phyloP scores from a whole-genome alignment of 2,329 filamentous ascomycete genomes.

The Trichophyton schoenleinii region DNA sequence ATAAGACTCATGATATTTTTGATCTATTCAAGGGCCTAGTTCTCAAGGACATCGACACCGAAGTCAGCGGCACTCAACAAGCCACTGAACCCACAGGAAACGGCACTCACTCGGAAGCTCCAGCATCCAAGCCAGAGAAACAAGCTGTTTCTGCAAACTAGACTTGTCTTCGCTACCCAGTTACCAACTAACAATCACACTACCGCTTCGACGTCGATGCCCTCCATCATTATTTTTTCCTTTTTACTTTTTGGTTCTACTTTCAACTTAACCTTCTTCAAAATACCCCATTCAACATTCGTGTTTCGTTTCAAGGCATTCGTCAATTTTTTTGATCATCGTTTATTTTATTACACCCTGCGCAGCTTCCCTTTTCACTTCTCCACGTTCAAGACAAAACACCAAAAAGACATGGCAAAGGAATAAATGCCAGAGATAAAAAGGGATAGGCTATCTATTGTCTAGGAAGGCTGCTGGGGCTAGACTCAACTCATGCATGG shows the following conservation, averaged over 20 bases:
- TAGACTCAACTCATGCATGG: constrained; percentile 5
- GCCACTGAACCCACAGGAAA: not conserved
- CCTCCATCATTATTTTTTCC: no score
- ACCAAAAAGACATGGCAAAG: not conserved
- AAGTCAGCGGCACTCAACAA: constrained; percentile 14
- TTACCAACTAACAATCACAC: not conserved
- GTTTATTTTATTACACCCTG: not conserved
- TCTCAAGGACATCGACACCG: constrained; percentile 27
- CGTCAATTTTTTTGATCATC: not conserved
- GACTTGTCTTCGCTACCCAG: not conserved
- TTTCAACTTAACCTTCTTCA: constrained; percentile 2
- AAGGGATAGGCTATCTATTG: not conserved
- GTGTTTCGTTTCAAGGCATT: constrained; percentile 1
- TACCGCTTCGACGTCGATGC: no score
- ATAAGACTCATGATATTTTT: constrained; percentile 69
- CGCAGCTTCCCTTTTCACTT: not conserved
- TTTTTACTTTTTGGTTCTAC: not conserved
- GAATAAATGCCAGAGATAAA: not conserved
- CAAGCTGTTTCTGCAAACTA: not conserved
- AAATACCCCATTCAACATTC: constrained; percentile 5
- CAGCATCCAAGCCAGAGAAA: not conserved
- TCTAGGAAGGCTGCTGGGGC: constrained; percentile 1
- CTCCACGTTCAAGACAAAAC: not conserved
- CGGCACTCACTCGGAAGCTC: not conserved
- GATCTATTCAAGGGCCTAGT: constrained; percentile 66